Conservation (phyloP, 2,329 filamentous ascomycete species). For the Dothiorella sarmentorum region DNA sequence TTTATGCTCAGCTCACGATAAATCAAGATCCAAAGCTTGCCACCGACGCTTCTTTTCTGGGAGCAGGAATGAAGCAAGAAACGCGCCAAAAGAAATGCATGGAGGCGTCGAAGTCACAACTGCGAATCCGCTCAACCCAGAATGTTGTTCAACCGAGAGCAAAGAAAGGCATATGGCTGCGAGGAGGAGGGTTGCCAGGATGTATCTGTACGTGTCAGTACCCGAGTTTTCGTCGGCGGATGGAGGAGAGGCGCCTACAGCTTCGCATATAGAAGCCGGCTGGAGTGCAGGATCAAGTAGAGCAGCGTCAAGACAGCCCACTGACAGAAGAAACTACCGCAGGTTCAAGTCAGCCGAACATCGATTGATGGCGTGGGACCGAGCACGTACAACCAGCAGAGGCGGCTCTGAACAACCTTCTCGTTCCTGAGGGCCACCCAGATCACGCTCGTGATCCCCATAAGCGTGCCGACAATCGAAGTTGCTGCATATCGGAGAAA, state of each 20-base stretch:
- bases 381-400: not conserved
- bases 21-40: not conserved
- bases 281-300: not conserved
- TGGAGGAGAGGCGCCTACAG: not conserved
- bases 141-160: not conserved
- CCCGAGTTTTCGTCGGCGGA: not conserved
- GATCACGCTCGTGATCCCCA: not conserved
- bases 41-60: not conserved
- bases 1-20: too few species aligned
- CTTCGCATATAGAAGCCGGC: not conserved
- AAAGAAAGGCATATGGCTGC: not conserved
- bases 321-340: not conserved
- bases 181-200: not conserved
- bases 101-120: not conserved
- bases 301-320: not conserved
- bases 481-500: not conserved
- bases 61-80: not conserved
- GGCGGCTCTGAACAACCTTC: not conserved
- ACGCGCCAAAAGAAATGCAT: not conserved
- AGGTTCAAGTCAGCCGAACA: not conserved
- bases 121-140: not conserved
- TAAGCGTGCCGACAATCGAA: not conserved
- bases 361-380: not conserved
- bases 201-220: not conserved
- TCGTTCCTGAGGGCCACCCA: not conserved